Evolutionary conservation across 257 asterid species (phyloP).

Genomic region (Solanum raphanifolium): DNA sequence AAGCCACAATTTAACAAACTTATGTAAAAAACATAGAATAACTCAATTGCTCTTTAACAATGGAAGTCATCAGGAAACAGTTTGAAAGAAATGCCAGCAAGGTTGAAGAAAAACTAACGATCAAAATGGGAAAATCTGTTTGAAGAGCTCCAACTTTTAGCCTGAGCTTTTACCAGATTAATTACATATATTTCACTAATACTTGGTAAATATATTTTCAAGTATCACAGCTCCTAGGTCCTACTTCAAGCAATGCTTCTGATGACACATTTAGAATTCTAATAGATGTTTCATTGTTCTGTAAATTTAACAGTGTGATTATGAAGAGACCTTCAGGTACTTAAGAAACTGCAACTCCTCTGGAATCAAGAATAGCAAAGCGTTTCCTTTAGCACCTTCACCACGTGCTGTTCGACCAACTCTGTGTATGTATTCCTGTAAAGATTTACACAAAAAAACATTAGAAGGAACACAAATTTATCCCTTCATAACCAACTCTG

Average conservation of each 20-base stretch:
- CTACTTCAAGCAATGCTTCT: background rate
- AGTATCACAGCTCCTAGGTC: background rate
- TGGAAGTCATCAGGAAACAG: background rate
- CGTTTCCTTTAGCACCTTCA: conserved; percentile 92
- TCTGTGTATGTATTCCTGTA: conserved; percentile 88
- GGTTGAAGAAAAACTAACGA: background rate
- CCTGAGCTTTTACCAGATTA: background rate
- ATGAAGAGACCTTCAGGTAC: conserved; percentile 62
- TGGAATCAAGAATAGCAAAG: conserved; percentile 85
- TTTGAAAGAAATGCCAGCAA: background rate
- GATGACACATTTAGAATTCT: background rate
- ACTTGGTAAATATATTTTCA: background rate
- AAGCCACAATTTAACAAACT: background rate
- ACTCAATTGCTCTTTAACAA: background rate
- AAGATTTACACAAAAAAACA: conserved; percentile 4
- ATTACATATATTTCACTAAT: background rate
- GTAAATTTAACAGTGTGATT: background rate
- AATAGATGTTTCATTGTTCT: background rate
- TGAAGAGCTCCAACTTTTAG: background rate
- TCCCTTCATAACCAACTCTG: background rate
- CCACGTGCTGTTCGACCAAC: conserved; percentile 99
- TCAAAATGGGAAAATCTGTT: background rate
- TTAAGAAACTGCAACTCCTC: conserved; percentile 72
- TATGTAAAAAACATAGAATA: background rate
- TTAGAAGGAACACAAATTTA: background rate